Evolutionary conservation across 192 early-diverging fungal genomes (phyloP).

Genomic region (Coemansia sp.): DNA sequence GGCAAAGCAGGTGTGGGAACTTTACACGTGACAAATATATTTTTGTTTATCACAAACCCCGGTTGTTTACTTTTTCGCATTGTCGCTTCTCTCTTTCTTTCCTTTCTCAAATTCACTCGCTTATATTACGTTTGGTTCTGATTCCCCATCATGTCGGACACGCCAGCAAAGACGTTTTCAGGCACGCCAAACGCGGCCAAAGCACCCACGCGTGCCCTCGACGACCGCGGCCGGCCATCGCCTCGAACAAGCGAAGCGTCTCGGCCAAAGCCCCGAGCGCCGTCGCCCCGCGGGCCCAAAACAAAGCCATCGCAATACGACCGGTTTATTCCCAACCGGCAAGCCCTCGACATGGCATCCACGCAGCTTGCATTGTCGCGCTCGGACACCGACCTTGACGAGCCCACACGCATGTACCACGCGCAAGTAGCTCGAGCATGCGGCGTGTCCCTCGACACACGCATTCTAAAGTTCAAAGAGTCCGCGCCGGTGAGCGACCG

Average conservation of each 20-base stretch:
- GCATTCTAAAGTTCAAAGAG: conserved; percentile 77
- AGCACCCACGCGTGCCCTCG: conserved; percentile 9
- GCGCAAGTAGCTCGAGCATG: conserved; percentile 78
- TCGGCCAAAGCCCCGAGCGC: conserved; percentile 5
- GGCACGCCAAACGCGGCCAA: conserved; percentile 9
- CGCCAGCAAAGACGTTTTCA: conserved; percentile 16
- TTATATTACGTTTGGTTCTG: background rate
- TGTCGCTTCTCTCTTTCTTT: too few species aligned
- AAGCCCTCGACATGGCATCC: conserved; percentile 63
- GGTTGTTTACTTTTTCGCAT: too few species aligned
- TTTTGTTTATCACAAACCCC: too few species aligned
- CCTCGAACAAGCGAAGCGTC: conserved; percentile 12
- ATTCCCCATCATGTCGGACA: background rate
- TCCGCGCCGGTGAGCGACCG: conserved; percentile 66
- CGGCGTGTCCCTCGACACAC: conserved; percentile 72
- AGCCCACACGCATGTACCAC: conserved; percentile 63
- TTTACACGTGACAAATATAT: too few species aligned
- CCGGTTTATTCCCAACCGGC: conserved; percentile 84
- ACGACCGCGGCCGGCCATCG: conserved; percentile 28
- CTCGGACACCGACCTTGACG: conserved; percentile 46
- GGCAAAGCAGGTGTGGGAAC: too few species aligned
- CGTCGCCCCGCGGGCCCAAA: conserved; percentile 34
- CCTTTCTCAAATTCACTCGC: too few species aligned
- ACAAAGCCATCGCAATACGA: conserved; percentile 62
- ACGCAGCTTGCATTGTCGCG: conserved; percentile 68